A percentile compares a stretch with the other conserved stretches of the same genome.
These are phyloP conservation scores for Pyricularia sp. DNA, from an alignment of 2,329 filamentous ascomycete genomes.

Conservation along the genomic window DNA sequence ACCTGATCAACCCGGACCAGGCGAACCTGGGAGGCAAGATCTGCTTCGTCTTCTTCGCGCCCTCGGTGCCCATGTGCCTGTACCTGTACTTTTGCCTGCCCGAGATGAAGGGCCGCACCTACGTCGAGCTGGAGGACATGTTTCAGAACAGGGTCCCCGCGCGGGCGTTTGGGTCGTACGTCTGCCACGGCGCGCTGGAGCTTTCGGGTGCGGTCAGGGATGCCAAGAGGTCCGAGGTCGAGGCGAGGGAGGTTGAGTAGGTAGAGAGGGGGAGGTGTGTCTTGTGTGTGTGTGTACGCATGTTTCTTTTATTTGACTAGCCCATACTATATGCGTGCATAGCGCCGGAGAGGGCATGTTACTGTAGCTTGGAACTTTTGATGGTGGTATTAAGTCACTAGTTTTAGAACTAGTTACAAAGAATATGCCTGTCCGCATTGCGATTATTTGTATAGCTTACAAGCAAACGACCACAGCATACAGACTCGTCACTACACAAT, in stretches of 20 bases:
- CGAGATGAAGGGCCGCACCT: slow-evolving; percentile 14
- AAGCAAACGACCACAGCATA: not conserved
- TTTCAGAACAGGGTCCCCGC: slow-evolving; percentile 3
- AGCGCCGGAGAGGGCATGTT: too few relatives aligned
- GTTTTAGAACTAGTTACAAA: not conserved
- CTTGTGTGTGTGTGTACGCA: too few relatives aligned
- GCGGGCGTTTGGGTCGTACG: slow-evolving; percentile 3
- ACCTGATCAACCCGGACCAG: slow-evolving; percentile 19
- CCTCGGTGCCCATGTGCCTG: slow-evolving; percentile 18
- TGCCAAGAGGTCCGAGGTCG: not conserved
- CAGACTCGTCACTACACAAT: not conserved
- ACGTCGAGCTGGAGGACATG: slow-evolving; percentile 10
- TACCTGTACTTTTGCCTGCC: slow-evolving; percentile 14
- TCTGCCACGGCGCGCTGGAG: not conserved
- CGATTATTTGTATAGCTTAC: not conserved
- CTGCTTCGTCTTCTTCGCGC: slow-evolving; percentile 21
- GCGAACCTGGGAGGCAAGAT: slow-evolving; percentile 23
- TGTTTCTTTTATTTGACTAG: too few relatives aligned
- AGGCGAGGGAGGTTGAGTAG: not conserved
- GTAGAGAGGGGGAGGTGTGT: too few relatives aligned
- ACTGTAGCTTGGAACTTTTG: too few relatives aligned
- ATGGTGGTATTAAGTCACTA: not conserved
- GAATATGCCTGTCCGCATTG: not conserved
- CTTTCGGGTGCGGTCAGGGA: not conserved
- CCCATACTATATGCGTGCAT: too few relatives aligned